Evolutionary conservation across 2,329 filamentous ascomycete genomes (phyloP), one percentile per base, ranked within the genome.

Genomic region (Fusarium foetens): DNA sequence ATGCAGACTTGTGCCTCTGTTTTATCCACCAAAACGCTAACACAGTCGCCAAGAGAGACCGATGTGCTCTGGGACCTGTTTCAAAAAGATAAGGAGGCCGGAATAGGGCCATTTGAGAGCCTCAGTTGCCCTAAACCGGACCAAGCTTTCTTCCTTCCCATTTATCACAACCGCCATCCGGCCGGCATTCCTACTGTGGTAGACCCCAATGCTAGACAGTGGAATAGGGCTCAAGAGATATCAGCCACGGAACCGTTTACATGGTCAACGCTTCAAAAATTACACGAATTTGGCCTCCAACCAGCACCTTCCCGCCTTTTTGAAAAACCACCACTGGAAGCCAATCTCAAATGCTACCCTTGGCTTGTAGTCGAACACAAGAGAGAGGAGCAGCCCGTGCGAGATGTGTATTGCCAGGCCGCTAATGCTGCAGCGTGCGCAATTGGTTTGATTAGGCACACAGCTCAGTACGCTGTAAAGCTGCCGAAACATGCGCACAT

Each of bases 321-420:
- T 21, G 11, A 65, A 3, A 51, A 52, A 4, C 25, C 42, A 3
- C 55, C 66, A 5, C 29, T 33, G 13, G 67, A 68, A 31, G 54
- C 70, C 5, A 27, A 31, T 8, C 55, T 75, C 14, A 66, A 60
- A 23, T 76, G 71, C 35, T 76, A 65, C 46, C 71, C 74, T 35
- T 74, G 73, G 73, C 69, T 76, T 9, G 41, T 75, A n/a, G 62
- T 73, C 2, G 74, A 76, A 25, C 39, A 74, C 6, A 74, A 76
- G 14, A 74, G 65, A 27, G 66, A 72, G 17, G 13, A 17, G 27
- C 21, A 16, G 14, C 45, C 16, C 10, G 10, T n/a, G n/a, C 25
- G 23, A 17, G 38, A 12, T 17, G 65, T 71, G 8, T 64, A 43
- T 23, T 74, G 65, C 36, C 73, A 73, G 51, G 69, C 67, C 10